Evolutionary conservation across 805 yeast genomes (phyloP).

Genomic region (Diddensiella transvaalensis): DNA sequence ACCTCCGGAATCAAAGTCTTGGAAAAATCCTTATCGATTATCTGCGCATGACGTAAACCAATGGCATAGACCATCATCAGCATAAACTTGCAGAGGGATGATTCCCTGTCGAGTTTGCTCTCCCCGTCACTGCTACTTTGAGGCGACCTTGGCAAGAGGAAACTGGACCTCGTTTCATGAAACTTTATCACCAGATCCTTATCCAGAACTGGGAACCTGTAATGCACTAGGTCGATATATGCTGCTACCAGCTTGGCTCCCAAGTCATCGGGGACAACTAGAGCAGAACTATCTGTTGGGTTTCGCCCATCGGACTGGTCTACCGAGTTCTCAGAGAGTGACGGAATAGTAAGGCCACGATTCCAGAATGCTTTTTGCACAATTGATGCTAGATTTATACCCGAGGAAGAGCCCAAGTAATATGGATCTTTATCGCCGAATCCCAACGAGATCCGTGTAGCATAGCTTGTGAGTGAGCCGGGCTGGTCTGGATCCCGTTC

Average conservation of each 20-base stretch:
- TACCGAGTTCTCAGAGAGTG: neutral
- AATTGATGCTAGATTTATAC: slow-evolving; percentile 9
- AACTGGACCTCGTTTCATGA: neutral
- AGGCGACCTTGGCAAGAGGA: neutral
- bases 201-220: slow-evolving; percentile 9
- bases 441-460: slow-evolving; percentile 11
- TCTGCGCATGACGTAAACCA: slow-evolving; percentile 7
- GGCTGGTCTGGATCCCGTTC: slow-evolving; percentile 1
- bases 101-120: neutral
- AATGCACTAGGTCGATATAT: slow-evolving; percentile 5
- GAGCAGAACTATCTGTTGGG: neutral
- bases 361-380: slow-evolving; percentile 10
- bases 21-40: slow-evolving; percentile 3
- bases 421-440: slow-evolving; percentile 4
- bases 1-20: neutral
- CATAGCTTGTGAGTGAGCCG: slow-evolving; percentile 6
- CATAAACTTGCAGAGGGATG: neutral
- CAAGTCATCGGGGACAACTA: neutral
- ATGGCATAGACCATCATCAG: slow-evolving; percentile 12
- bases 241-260: neutral
- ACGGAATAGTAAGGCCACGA: slow-evolving; percentile 8
- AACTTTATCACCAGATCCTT: neutral
- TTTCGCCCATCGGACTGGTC: neutral
- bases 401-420: slow-evolving; percentile 11
- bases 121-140: too few relatives aligned